A percentile compares a stretch with the other conserved stretches of the same genome.
Evolutionary conservation across 441 rosid genomes (phyloP).

Genomic region (Melastoma candidum): DNA sequence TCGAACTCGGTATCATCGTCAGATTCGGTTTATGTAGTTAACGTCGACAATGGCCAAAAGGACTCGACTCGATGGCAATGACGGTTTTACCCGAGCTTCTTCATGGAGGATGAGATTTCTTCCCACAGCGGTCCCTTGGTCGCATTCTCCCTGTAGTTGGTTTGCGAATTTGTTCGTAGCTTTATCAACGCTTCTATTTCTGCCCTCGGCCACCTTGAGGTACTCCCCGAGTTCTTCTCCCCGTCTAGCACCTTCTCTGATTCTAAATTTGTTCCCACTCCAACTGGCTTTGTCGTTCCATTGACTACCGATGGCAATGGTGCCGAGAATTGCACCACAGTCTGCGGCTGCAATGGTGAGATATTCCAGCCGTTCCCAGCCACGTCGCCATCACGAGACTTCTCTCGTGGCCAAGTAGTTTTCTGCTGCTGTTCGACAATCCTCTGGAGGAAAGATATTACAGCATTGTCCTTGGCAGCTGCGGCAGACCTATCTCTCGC

Average conservation of each 20-base stretch:
- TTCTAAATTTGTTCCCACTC: too few species aligned
- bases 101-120: slow-evolving; percentile 73
- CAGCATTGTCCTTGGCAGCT: slow-evolving; percentile 60
- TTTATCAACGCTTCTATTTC: slow-evolving; percentile 60
- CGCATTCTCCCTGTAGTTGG: slow-evolving; percentile 59
- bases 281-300: too few species aligned
- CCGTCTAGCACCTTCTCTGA: too few species aligned
- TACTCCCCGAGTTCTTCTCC: slow-evolving; percentile 20
- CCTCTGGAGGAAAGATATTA: slow-evolving; percentile 66
- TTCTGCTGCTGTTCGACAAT: slow-evolving; percentile 38
- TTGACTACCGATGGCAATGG: too few species aligned
- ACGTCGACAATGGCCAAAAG: too few species aligned
- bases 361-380: not conserved
- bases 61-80: too few species aligned
- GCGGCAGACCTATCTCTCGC: slow-evolving; percentile 59
- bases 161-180: slow-evolving; percentile 42
- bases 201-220: slow-evolving; percentile 88
- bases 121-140: slow-evolving; percentile 91
- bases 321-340: not conserved
- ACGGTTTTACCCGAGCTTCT: slow-evolving; percentile 30
- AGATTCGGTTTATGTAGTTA: too few species aligned
- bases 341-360: not conserved
- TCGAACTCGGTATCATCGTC: too few species aligned
- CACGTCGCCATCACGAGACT: slow-evolving; percentile 16
- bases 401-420: slow-evolving; percentile 17